Evolutionary conservation across 2,329 filamentous ascomycete genomes (phyloP).

Genomic region (Phyllosticta citriasiana): DNA sequence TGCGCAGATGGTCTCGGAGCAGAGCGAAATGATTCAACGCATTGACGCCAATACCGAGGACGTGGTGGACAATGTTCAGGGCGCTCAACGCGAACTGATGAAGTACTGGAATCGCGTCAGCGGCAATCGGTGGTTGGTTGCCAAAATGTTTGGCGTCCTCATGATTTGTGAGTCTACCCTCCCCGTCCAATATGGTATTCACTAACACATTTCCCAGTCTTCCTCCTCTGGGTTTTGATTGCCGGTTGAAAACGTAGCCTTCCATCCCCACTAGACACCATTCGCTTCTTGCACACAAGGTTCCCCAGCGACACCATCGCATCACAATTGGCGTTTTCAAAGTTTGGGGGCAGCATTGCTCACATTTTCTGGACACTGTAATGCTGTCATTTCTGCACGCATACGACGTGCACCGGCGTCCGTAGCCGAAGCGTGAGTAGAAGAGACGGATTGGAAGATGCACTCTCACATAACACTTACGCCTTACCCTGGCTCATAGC

Average conservation of each 20-base stretch:
- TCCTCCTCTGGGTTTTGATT: conserved; percentile 58
- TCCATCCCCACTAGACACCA: background rate
- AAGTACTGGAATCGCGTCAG: conserved; percentile 95
- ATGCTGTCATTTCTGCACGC: no score
- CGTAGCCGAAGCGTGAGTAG: no score
- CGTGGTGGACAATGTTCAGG: conserved; percentile 96
- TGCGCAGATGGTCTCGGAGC: conserved; percentile 92
- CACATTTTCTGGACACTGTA: no score
- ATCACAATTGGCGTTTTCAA: background rate
- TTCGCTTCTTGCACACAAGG: background rate
- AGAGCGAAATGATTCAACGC: conserved; percentile 93
- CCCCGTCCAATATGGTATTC: background rate
- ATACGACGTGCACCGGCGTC: no score
- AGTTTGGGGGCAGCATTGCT: no score
- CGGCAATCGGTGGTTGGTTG: conserved; percentile 90
- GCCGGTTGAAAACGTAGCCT: conserved; percentile 33
- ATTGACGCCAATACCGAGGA: conserved; percentile 98
- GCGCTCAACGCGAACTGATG: conserved; percentile 85
- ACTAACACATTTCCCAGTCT: conserved; percentile 17
- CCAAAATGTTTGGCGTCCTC: conserved; percentile 73
- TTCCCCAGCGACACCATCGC: background rate
- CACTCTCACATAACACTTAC: no score
- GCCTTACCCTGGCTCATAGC: no score
- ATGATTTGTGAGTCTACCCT: conserved; percentile 63
- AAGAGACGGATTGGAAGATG: no score